Base-by-base conservation (phyloP, 31 red algal species). In the Endocladia muricata region DNA sequence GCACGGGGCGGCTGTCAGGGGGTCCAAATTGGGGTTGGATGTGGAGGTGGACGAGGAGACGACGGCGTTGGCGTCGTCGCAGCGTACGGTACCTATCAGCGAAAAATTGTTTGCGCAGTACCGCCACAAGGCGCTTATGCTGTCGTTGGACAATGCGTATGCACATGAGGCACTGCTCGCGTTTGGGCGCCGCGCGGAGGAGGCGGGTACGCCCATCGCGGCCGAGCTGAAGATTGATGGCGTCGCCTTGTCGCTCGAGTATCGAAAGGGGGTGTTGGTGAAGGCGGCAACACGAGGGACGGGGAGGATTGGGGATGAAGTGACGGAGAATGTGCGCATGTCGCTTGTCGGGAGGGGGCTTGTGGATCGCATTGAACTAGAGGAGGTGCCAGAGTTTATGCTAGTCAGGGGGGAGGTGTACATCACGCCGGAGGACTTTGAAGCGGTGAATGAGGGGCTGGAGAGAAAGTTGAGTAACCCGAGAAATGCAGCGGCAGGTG, bases 141-240 rank as follows among this genome's bases (percentile, higher is more conserved):
- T 95, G 2, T 90, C 86, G 4, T 37, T 95, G 3, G 66, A 77
- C 58, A 90, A 95, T 72, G 78, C 86, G 0, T 90, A 90, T 61
- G 42, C 48, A 23, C 37, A 76, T 37, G 60, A 37, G 52, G 86
- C 90, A 17, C 48, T 95, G 3, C 62, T 49, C 13, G 71, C 69
- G 19, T 95, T 88, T 60, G 37, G 62, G 26, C 72, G 69, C 15
- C 74, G 86, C 26, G 76, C 81, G 32, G 55, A 37, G 32, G 49
- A 40, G 37, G 70, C 34, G 37, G 23, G 66, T 15, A 38, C 84
- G 17, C 33, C 40, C 38, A 23, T 75, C 6, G 41, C 68, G 5
- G 75, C 68, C 13, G 85, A 96, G 70, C 83, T 88, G 9, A 96
- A 96, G 76, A 78, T 91, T 51, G 93, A 96, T 58, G 93, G 93